Base-by-base conservation (phyloP, 306 rosid genomes). In the Albizia julibrissin region DNA sequence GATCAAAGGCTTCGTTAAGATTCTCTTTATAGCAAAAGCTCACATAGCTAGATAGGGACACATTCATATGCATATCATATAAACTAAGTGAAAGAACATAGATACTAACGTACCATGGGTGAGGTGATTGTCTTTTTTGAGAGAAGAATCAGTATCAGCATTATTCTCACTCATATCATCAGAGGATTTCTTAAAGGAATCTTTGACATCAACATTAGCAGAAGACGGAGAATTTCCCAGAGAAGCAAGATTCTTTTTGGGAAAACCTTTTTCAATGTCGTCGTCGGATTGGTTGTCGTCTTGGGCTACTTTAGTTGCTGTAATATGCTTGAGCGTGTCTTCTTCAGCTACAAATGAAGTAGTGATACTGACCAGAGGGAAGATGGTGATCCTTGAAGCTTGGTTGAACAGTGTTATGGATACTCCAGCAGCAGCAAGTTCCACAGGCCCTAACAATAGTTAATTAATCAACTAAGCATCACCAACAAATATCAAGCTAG, bases 301-400 rank as follows among this genome's bases (percentile, higher is more conserved):
- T 59, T 13, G 52, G 15, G 15, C 15, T 59, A 59, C 3, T 10
- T 59, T 59, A 59, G 16, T 24, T 22, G 5, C 91, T 78, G 58
- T 82, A 47, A 86, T 73, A 14, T 74, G 84, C 10, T 83, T 87
- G 58, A 91, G 66, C 29, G 99, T 92, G 16, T 91, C 97, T 86
- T 95, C 99, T 87, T 95, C 98, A 2, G 99, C 99, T 2, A 95
- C 99, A 86, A 95, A 95, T 19, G 98, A 95, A 73, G 99, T 95
- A 3, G 99, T 92, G 72, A 95, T 93, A 52, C 99, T 95, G 4
- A 95, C 98, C n/a, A 95, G 66, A 52, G 99, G 99, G 85, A 92
- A 95, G 74, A 95, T 95, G 37, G 97, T 91, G 49, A 95, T 95
- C 88, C 97, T 93, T 58, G 99, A 93, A 77, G 99, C 99, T 83